Base-by-base conservation (phyloP, 2,329 filamentous ascomycete species). In the Graphium sp. region DNA sequence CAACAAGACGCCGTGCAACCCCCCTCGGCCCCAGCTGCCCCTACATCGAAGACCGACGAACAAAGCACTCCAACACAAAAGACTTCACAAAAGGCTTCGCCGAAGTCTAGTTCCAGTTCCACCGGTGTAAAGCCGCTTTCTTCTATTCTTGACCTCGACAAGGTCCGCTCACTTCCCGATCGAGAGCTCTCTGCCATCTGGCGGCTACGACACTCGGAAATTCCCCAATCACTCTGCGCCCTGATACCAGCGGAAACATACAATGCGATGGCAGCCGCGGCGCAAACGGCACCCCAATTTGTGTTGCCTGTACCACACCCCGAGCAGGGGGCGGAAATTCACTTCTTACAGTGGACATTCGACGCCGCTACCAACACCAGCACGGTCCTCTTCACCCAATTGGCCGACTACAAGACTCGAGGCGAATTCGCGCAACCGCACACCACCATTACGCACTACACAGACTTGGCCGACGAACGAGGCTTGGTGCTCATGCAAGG, bases 261-360 rank as follows among this genome's bases (percentile, higher is more conserved):
- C 57, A 48, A 58, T 19, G 61, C 68, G 29, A 82, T 98, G 46
- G 70, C 76, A 36, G 48, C 56, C 1, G 71, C 73, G 3, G 89
- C 85, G 10, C 72, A 71, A 37, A 59, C 60, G 29, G 70, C 87
- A 48, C 89, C 89, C 10, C 76, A 84, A 41, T 98, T 98, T 55
- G 76, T 98, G 31, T 68, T 98, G 2, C 89, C 89, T 0, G 66
- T 95, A 6, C 80, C 80, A 38, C 80, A 67, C 51, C 54, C 56
- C 26, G 56, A 51, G 15, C 60, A 61, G 38, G 82, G 81, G 29
- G 82, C 84, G 26, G 89, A 95, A 52, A 84, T 98, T 25, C 89
- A 98, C 54, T 93, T 92, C 51, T 55, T 98, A 36, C 87, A 98
- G 53, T 98, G 91, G 83, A 80, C 79, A 0, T 94, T 93, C 52